Base-by-base conservation (phyloP, 192 early-diverging fungal species). In the Coemansia sp. region DNA sequence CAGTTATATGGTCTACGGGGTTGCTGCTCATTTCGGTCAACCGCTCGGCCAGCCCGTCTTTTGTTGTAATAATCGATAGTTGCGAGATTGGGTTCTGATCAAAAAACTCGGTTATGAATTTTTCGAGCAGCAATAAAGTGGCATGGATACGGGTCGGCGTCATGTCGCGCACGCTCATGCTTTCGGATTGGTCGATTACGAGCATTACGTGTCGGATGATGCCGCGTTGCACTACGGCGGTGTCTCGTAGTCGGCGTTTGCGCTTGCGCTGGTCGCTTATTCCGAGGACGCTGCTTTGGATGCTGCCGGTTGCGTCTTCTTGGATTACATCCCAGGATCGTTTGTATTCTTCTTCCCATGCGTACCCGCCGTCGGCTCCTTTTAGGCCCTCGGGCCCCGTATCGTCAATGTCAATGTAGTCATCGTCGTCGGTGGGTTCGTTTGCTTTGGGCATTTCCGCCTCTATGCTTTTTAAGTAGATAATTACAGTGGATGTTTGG, bases 271-370 rank as follows among this genome's bases (percentile, higher is more conserved):
- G 88, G 49, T 88, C 84, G 66, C 90, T 89, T 62, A 95, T 70
- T 29, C 82, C 83, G 22, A 83, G 81, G 5, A 98, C 89, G 5
- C 83, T 86, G 72, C 89, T 88, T 19, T 85, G 84, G 14, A 96
- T 74, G 57, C 89, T 88, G 45, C 95, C 95, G 56, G 87, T 84
- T 27, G 91, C 90, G 71, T 93, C 91, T 58, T 94, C 93, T 64
- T 93, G 90, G 29, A 95, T 84, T 10, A 89, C 88, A 70, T 98
- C 96, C 96, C 96, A 98, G 62, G 87, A 90, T 15, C 95, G 87
- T 74, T 96, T 95, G 85, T 97, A 98, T 64, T 94, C 93, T 69
- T 90, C 91, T 75, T 97, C 93, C 96, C 96, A 98, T 38, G 90
- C 74, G 66, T 96, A 94, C 9, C 91, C 92, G 52, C 76, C 76